phyloP scores from a whole-genome alignment of 306 rosid species.

The Fragaria iinumae region DNA sequence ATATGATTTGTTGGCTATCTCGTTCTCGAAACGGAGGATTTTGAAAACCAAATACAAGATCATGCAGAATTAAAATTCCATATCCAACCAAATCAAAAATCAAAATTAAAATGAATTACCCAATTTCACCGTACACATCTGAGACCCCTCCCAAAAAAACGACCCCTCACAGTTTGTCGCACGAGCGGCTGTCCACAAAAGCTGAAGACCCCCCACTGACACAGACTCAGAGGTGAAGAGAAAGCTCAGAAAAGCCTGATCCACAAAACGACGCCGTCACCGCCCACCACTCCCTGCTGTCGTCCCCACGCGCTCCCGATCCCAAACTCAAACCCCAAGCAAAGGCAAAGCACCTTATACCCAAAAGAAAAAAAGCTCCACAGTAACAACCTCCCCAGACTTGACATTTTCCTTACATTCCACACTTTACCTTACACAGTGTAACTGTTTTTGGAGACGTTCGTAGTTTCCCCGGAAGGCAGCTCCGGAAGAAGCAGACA shows the following conservation, averaged over 20 bases:
- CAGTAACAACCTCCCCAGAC: not conserved
- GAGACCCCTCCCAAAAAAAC: not conserved
- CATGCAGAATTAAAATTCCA: not conserved
- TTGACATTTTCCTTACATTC: not conserved
- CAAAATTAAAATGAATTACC: too few species aligned
- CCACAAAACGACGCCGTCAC: constrained; percentile 6
- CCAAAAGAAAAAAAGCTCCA: not conserved
- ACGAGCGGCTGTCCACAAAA: constrained; percentile 10
- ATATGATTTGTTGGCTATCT: not conserved
- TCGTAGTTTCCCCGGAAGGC: not conserved
- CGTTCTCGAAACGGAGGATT: not conserved
- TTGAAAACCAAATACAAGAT: not conserved
- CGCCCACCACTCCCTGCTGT: not conserved
- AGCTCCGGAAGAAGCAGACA: constrained; percentile 29
- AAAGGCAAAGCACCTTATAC: not conserved
- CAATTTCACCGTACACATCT: not conserved
- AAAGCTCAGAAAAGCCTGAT: not conserved
- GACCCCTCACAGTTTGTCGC: constrained; percentile 6
- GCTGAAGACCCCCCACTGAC: constrained; percentile 13
- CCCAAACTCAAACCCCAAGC: constrained; percentile 16
- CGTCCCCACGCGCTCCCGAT: constrained; percentile 16
- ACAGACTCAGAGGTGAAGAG: not conserved
- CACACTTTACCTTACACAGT: too few species aligned
- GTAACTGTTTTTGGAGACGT: too few species aligned
- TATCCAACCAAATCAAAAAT: not conserved